These are phyloP conservation scores for Geosmithia putterillii DNA, from an alignment of 2,329 filamentous ascomycete genomes.

Conservation along the genomic window DNA sequence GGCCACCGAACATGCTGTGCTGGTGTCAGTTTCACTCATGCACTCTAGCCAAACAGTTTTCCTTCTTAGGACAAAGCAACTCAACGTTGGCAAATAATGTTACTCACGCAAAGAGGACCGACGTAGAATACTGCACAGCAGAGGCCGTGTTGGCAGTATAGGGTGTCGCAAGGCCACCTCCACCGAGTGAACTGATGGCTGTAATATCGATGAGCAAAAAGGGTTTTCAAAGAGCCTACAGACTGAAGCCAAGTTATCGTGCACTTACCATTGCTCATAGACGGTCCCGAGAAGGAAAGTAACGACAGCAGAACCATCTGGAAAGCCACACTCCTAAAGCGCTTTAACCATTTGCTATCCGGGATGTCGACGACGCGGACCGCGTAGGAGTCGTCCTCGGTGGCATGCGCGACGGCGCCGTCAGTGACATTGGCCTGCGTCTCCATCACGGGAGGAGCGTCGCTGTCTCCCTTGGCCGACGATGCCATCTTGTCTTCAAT, in stretches of 20 bases:
- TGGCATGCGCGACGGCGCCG: background rate
- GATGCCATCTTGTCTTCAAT: background rate
- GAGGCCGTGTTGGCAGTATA: background rate
- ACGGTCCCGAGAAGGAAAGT: background rate
- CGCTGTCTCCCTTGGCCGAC: background rate
- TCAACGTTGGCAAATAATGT: background rate
- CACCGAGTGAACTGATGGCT: background rate
- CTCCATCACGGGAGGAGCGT: background rate
- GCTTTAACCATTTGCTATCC: background rate
- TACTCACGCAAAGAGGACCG: background rate
- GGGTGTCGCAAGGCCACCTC: background rate
- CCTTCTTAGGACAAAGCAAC: background rate
- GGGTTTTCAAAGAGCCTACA: background rate
- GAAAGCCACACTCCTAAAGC: background rate
- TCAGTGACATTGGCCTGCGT: background rate
- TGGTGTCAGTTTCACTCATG: background rate
- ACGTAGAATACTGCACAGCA: conserved; percentile 1
- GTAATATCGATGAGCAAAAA: background rate
- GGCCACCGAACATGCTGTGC: conserved; percentile 14
- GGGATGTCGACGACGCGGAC: background rate
- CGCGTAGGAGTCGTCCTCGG: background rate
- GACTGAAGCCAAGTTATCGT: too few species aligned
- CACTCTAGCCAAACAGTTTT: too few species aligned
- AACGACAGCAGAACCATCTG: background rate
- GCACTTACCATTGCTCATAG: conserved; percentile 1